Conservation (phyloP, 202 grass and related monocot species). For the Panicum virgatum region DNA sequence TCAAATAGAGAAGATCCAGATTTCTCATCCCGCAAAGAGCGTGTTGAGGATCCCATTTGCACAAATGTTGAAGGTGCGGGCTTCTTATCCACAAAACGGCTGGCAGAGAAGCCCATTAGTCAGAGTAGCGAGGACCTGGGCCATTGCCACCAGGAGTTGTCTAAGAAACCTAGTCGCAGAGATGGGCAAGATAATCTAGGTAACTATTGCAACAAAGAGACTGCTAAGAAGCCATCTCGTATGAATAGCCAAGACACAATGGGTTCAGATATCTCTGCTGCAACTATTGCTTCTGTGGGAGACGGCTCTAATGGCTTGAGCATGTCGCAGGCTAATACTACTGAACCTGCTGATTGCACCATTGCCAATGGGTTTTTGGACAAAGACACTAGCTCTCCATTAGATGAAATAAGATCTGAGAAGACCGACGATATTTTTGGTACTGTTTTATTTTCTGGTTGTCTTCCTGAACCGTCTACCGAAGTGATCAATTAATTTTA, state of each 20-base stretch:
- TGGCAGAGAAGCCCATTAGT: constrained; percentile 25
- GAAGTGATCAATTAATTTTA: constrained; percentile 17
- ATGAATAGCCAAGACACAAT: constrained; percentile 48
- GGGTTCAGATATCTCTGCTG: constrained; percentile 71
- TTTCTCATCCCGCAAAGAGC: constrained; percentile 34
- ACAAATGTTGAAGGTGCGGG: constrained; percentile 37
- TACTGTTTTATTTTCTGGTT: constrained; percentile 25
- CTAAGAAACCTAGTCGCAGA: constrained; percentile 33
- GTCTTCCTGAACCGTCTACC: constrained; percentile 7
- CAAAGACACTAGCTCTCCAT: constrained; percentile 66
- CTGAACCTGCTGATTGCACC: constrained; percentile 39
- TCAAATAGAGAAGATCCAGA: constrained; percentile 35
- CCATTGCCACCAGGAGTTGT: constrained; percentile 11
- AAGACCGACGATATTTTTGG: constrained; percentile 78
- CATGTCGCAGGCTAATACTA: constrained; percentile 45
- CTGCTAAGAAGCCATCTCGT: constrained; percentile 31
- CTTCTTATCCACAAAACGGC: constrained; percentile 24
- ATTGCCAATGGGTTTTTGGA: constrained; percentile 53
- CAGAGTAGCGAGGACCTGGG: constrained; percentile 29
- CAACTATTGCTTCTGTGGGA: constrained; percentile 56
- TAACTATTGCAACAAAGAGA: constrained; percentile 36
- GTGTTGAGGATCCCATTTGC: constrained; percentile 13
- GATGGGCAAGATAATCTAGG: constrained; percentile 51
- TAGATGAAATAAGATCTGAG: constrained; percentile 75
- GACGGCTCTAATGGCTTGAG: constrained; percentile 59